Evolutionary conservation across 164 flowering plant species (phyloP), one percentile per base, ranked within the genome.

Genomic region (Magnolia sinica): DNA sequence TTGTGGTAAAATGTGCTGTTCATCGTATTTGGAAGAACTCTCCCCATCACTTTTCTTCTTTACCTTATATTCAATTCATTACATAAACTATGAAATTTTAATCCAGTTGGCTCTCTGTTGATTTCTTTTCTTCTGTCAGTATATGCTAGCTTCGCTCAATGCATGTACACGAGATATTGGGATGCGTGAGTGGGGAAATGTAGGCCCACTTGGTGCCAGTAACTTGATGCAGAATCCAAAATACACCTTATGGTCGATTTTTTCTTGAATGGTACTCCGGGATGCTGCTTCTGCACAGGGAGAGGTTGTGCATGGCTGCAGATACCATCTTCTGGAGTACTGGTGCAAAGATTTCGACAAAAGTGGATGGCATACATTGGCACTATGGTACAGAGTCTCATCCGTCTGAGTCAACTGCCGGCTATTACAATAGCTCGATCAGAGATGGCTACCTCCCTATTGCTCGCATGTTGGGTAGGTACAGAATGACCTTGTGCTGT

Each of bases 191-290:
- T 91, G 92, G 94, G 95, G 88, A 68, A 66, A 76, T 23, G 87
- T 86, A 0, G 94, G 89, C 2, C 91, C 91, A 20, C 59, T 77
- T 76, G 87, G 82, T 79, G 82, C 89, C 45, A 72, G 83, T 19
- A 80, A 74, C 71, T 84, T 79, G 72, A 84, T 73, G 77, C 89
- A 86, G 0, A 65, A 84, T 76, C 91, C 82, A 5, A 87, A 80
- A 86, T 49, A 82, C 89, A 37, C 81, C 84, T 22, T 87, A 91
- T 70, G 93, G 93, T 50, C 70, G 82, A 20, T 93, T 93, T 80
- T 91, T 93, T 73, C 89, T 91, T 22, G 80, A 76, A 49, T 91
- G 97, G 94, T 91, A 92, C 84, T 90, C 92, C 5, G 79, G 81
- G 7, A 82, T 86, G 92, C 82, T 92, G 68, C 83, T 91, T 64